These are phyloP conservation scores for Diplocarpon mali DNA, from an alignment of 2,329 filamentous ascomycete species.

Conservation along the genomic window DNA sequence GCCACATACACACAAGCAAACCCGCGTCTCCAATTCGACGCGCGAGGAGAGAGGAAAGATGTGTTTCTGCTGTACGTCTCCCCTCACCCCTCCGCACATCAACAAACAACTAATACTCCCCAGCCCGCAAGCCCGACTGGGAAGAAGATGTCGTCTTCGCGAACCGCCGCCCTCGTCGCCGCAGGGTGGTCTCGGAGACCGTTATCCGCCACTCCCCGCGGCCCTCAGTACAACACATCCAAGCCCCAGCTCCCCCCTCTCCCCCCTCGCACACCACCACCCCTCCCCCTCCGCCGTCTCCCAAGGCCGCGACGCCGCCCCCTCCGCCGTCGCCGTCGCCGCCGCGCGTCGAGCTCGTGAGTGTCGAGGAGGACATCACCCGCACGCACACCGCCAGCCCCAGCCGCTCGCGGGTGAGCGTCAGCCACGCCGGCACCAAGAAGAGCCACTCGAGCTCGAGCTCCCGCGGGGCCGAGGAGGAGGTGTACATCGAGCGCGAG, in stretches of 20 bases:
- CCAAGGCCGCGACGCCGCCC: slow-evolving; percentile 1
- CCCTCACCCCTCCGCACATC: not conserved
- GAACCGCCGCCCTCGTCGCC: slow-evolving; percentile 10
- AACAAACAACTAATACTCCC: not conserved
- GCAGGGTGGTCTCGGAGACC: slow-evolving; percentile 12
- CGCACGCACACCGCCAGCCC: not conserved
- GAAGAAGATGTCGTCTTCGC: slow-evolving; percentile 20
- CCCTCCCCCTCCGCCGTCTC: slow-evolving; percentile 1
- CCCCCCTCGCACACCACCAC: too few species aligned
- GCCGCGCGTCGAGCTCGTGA: slow-evolving; percentile 12
- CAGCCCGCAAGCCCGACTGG: slow-evolving; percentile 15
- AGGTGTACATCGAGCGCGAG: slow-evolving; percentile 23
- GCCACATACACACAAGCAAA: too few species aligned
- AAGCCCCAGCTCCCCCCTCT: slow-evolving; percentile 10
- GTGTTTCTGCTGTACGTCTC: too few species aligned
- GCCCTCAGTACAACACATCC: slow-evolving; percentile 11
- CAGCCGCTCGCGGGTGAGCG: not conserved
- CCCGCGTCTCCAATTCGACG: too few species aligned
- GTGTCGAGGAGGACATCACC: slow-evolving; percentile 12
- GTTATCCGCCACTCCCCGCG: slow-evolving; percentile 6
- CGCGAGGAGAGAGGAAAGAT: too few species aligned
- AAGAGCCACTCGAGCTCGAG: not conserved
- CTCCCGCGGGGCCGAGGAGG: slow-evolving; percentile 8
- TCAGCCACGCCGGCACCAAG: not conserved
- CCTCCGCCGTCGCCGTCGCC: slow-evolving; percentile 1